Percentiles rank a stretch among this genome's conserved stretches.
Conservation (phyloP, 345 rosid genomes). For the Schrenkiella parvula region DNA sequence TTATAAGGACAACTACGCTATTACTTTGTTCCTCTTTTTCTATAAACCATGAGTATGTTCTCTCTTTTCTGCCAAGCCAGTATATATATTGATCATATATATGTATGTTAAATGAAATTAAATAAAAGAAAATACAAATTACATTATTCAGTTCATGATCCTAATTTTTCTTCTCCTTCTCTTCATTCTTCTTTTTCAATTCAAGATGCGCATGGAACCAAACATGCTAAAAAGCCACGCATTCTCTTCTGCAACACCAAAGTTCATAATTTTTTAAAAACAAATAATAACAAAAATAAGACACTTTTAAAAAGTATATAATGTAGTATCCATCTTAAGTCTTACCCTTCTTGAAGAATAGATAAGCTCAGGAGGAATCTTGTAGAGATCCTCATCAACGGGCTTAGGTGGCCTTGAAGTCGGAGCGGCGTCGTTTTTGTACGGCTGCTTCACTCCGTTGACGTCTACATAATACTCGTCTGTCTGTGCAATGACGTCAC, state of each 20-base stretch:
- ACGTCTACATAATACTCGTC: constrained; percentile 12
- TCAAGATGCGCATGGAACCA: constrained; percentile 63
- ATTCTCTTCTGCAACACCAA: constrained; percentile 56
- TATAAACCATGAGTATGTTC: constrained; percentile 18
- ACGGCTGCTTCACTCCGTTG: constrained; percentile 33
- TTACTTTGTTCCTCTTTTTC: constrained; percentile 22
- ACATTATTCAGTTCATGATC: constrained; percentile 23
- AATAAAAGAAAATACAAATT: constrained; percentile 4
- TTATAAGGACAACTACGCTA: background rate
- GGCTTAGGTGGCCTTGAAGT: constrained; percentile 46
- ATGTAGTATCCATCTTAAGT: background rate
- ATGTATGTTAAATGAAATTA: constrained; percentile 9
- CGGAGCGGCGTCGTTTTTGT: constrained; percentile 16
- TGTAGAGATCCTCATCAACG: constrained; percentile 89
- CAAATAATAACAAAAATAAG: background rate
- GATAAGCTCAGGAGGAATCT: constrained; percentile 78
- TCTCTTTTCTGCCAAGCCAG: constrained; percentile 16
- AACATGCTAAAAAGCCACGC: constrained; percentile 64
- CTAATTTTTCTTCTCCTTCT: constrained; percentile 11
- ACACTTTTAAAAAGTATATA: background rate
- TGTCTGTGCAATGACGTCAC: constrained; percentile 43
- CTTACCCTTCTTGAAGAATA: constrained; percentile 54
- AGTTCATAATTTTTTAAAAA: background rate
- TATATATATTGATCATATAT: constrained; percentile 2
- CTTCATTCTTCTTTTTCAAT: constrained; percentile 5